These are phyloP conservation scores for Didymella glomerata DNA, from an alignment of 2,329 filamentous ascomycete species.

Conservation along the genomic window DNA sequence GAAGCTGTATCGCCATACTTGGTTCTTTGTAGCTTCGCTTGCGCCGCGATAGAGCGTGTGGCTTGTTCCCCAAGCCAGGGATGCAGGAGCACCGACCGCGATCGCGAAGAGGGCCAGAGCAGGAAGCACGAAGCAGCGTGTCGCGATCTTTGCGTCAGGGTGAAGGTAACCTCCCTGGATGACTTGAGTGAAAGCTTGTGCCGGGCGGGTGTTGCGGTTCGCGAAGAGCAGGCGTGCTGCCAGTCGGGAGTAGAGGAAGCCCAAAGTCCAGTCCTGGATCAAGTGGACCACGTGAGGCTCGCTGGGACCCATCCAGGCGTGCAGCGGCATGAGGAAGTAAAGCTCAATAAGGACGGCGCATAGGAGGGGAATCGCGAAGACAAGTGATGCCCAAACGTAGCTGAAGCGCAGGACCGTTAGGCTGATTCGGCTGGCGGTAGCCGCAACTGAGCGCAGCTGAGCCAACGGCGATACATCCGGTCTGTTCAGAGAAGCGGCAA, in stretches of 20 bases:
- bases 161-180: conserved; percentile 75
- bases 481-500: conserved; percentile 36
- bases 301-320: conserved; percentile 69
- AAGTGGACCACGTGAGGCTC: conserved; percentile 78
- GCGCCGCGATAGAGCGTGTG: conserved; percentile 47
- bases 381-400: conserved; percentile 79
- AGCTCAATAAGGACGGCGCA: conserved; percentile 84
- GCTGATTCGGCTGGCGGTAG: conserved; percentile 39
- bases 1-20: conserved; percentile 75
- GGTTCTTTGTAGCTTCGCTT: conserved; percentile 60
- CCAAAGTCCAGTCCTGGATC: conserved; percentile 93
- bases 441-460: conserved; percentile 38
- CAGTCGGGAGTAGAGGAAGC: conserved; percentile 88
- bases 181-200: conserved; percentile 77
- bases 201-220: conserved; percentile 73
- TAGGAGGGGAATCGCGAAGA: conserved; percentile 81
- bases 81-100: conserved; percentile 71
- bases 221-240: conserved; percentile 73
- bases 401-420: conserved; percentile 61
- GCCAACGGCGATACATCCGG: conserved; percentile 43
- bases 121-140: conserved; percentile 86
- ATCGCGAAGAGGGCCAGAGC: conserved; percentile 67
- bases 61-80: conserved; percentile 64
- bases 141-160: conserved; percentile 81
- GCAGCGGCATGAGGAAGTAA: conserved; percentile 85